Evolutionary conservation across 2,329 filamentous ascomycete genomes (phyloP).

Genomic region (Monosporascus sp.): DNA sequence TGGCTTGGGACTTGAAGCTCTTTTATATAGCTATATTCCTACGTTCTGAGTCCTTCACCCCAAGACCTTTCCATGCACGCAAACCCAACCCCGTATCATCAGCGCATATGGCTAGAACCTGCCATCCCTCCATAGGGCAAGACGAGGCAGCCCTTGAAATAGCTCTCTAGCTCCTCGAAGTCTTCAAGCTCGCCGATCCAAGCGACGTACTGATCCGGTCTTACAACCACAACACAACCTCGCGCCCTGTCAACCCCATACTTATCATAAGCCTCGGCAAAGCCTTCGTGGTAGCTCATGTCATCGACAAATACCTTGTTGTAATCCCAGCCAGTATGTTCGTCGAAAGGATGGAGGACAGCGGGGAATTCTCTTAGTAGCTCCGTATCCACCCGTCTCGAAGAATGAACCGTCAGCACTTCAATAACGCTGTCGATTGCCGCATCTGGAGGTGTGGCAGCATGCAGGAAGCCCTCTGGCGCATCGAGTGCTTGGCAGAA

Average conservation of each 20-base stretch:
- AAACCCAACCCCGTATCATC: too few species aligned
- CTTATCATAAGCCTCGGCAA: constrained; percentile 45
- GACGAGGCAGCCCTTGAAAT: constrained; percentile 26
- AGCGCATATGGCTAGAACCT: too few species aligned
- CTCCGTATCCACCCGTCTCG: constrained; percentile 43
- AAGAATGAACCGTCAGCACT: constrained; percentile 54
- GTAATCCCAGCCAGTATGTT: constrained; percentile 48
- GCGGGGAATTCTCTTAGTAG: constrained; percentile 45
- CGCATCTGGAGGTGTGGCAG: constrained; percentile 1
- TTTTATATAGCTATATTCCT: too few species aligned
- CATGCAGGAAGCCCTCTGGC: constrained; percentile 18
- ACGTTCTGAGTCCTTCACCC: too few species aligned
- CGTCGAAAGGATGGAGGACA: constrained; percentile 40
- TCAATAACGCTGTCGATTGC: constrained; percentile 40
- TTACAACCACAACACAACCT: constrained; percentile 53
- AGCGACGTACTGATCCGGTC: constrained; percentile 64
- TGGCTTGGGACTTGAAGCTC: too few species aligned
- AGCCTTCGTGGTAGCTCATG: constrained; percentile 47
- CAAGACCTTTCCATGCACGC: too few species aligned
- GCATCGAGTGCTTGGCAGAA: constrained; percentile 41
- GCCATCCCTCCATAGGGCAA: constrained; percentile 6
- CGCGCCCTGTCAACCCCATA: constrained; percentile 51
- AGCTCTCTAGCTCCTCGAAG: constrained; percentile 27
- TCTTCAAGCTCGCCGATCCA: constrained; percentile 34
- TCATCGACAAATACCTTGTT: constrained; percentile 53